phyloP scores from a whole-genome alignment of 768 basidiomycete species.

The Russula emetica region DNA sequence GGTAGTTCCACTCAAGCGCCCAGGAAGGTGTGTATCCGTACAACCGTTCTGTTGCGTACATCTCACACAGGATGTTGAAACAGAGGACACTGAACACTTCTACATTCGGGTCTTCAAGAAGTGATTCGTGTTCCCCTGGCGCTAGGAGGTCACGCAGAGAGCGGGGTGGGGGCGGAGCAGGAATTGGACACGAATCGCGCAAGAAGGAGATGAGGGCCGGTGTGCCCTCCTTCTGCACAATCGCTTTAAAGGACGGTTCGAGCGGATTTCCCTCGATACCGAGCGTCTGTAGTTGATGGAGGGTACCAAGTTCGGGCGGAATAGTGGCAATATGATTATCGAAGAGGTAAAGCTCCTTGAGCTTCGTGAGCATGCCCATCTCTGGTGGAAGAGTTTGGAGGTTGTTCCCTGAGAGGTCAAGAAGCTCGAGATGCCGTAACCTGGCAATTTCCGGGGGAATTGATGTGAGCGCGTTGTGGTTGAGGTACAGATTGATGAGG shows the following conservation, averaged over 20 bases:
- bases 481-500: conserved; percentile 91
- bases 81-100: conserved; percentile 80
- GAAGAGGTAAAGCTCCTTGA: conserved; percentile 92
- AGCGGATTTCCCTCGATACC: conserved; percentile 98
- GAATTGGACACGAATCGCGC: conserved; percentile 88
- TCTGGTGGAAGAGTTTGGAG: conserved; percentile 76
- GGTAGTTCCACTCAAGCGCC: conserved; percentile 94
- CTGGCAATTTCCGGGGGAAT: conserved; percentile 81
- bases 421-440: conserved; percentile 78
- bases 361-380: conserved; percentile 80
- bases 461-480: conserved; percentile 80
- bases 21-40: conserved; percentile 97
- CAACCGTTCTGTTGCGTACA: conserved; percentile 78
- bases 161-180: conserved; percentile 75
- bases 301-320: conserved; percentile 80
- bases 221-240: conserved; percentile 96
- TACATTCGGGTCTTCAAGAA: conserved; percentile 55
- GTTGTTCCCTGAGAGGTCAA: conserved; percentile 89
- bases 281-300: conserved; percentile 88
- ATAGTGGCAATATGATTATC: conserved; percentile 89
- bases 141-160: conserved; percentile 64
- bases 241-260: conserved; percentile 65
- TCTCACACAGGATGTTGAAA: conserved; percentile 95
- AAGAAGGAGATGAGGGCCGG: conserved; percentile 80
- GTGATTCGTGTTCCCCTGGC: conserved; percentile 53